Conservation (phyloP, 23 red algal genomes). For the Gracilaria vermiculophylla region DNA sequence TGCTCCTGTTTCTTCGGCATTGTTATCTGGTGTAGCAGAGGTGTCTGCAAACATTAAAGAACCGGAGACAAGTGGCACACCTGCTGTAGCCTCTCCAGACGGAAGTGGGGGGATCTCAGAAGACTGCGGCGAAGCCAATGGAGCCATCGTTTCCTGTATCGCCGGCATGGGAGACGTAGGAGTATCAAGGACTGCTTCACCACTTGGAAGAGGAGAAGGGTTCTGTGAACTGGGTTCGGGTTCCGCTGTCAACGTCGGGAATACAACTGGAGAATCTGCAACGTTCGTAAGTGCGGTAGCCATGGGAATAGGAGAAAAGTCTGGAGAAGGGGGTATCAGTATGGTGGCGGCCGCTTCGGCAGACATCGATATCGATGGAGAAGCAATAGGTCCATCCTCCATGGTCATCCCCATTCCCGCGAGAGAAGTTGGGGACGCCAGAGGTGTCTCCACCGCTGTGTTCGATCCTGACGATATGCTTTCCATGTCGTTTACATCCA, state of each 20-base stretch:
- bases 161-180: not conserved
- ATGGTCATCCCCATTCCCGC: not conserved
- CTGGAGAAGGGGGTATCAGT: not conserved
- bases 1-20: not conserved
- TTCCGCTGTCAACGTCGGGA: not conserved
- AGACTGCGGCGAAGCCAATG: not conserved
- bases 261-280: not conserved
- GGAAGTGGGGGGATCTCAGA: not conserved
- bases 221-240: not conserved
- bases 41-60: not conserved
- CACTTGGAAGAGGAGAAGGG: not conserved
- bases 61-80: not conserved
- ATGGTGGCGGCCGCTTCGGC: not conserved
- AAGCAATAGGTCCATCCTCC: not conserved
- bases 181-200: not conserved
- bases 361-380: not conserved
- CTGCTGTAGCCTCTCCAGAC: not conserved
- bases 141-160: not conserved
- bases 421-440: not conserved
- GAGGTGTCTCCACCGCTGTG: not conserved
- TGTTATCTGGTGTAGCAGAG: not conserved
- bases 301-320: not conserved
- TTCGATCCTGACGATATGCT: not conserved
- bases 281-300: not conserved
- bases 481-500: not conserved